These are phyloP conservation scores for Cucurbitaria berberidis DNA, from an alignment of 2,329 filamentous ascomycete species.

Conservation along the genomic window DNA sequence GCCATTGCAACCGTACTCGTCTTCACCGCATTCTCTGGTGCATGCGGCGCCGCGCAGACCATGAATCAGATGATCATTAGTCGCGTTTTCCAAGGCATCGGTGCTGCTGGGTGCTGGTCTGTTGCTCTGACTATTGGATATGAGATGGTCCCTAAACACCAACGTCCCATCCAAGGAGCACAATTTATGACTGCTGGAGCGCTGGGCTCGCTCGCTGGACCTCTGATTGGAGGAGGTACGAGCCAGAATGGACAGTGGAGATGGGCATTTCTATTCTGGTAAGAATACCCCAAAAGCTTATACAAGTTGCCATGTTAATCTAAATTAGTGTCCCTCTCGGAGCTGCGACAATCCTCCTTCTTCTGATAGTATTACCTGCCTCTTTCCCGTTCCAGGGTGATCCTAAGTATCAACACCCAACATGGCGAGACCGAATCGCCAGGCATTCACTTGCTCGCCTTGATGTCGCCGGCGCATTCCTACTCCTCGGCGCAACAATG, in stretches of 20 bases:
- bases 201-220: constrained; percentile 41
- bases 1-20: constrained; percentile 31
- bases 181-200: not conserved
- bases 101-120: constrained; percentile 25
- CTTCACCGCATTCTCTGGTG: constrained; percentile 38
- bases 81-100: constrained; percentile 20
- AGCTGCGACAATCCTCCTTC: not conserved
- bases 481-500: not conserved
- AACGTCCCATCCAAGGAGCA: not conserved
- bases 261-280: constrained; percentile 35
- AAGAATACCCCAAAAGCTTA: too few species aligned
- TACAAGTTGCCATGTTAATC: too few species aligned
- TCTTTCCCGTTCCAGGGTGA: too few species aligned
- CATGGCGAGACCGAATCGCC: too few species aligned
- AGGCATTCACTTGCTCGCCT: not conserved
- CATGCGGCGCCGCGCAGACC: constrained; percentile 39
- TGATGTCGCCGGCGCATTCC: not conserved
- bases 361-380: too few species aligned
- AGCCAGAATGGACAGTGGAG: constrained; percentile 45
- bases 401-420: too few species aligned
- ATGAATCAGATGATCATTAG: constrained; percentile 41
- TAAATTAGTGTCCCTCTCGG: not conserved
- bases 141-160: not conserved
- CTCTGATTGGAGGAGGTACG: constrained; percentile 49
- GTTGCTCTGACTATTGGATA: not conserved